Evolutionary conservation across 176 grass and related monocot genomes (phyloP).

Genomic region (Carex scoparia): DNA sequence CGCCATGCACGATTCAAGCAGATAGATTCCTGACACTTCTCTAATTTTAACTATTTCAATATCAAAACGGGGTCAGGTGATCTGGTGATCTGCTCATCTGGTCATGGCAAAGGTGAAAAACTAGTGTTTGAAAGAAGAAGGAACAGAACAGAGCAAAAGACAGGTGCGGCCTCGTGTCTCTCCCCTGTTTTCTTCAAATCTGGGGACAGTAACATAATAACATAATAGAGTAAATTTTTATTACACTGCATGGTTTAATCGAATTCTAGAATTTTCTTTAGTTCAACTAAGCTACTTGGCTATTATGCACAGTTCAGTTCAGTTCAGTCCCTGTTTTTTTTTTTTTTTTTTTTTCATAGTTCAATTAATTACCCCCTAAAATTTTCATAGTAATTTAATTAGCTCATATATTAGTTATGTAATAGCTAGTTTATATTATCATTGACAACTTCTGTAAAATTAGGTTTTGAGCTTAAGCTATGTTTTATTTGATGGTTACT

Average conservation of each 20-base stretch:
- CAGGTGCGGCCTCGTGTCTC: not conserved
- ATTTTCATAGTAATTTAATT: not conserved
- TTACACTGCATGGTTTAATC: not conserved
- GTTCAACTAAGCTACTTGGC: not conserved
- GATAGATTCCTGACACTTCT: constrained; percentile 20
- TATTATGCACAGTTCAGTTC: not conserved
- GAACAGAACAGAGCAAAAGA: not conserved
- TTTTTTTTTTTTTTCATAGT: not conserved
- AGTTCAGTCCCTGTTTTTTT: not conserved
- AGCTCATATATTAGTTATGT: not conserved
- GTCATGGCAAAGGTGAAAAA: not conserved
- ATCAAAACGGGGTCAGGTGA: not conserved
- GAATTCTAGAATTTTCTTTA: not conserved
- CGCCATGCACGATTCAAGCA: not conserved
- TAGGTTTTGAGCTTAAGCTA: not conserved
- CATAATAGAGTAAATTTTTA: not conserved
- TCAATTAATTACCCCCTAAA: not conserved
- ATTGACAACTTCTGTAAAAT: not conserved
- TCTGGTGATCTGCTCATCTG: not conserved
- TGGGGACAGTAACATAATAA: not conserved
- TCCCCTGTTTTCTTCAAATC: not conserved
- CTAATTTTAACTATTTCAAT: not conserved
- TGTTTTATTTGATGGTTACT: not conserved
- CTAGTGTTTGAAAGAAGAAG: not conserved
- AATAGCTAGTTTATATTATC: not conserved